These are phyloP conservation scores for Pholiota molesta DNA, from an alignment of 768 basidiomycete species.

Conservation along the genomic window DNA sequence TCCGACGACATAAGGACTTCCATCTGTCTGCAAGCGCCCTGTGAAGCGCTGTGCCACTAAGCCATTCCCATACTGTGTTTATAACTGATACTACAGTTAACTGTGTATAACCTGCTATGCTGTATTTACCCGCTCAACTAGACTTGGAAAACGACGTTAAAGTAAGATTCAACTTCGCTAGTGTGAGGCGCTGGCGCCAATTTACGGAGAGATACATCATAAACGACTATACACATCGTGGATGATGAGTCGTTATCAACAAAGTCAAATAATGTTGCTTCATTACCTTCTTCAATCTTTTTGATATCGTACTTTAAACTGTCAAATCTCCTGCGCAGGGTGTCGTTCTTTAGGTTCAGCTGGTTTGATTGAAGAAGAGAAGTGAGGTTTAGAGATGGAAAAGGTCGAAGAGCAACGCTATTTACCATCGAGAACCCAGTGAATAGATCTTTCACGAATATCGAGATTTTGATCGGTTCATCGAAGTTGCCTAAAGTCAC, in stretches of 20 bases:
- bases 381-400: background rate
- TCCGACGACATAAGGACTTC: conserved; percentile 2
- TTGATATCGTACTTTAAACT: conserved; percentile 86
- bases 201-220: conserved; percentile 81
- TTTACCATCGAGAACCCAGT: conserved; percentile 83
- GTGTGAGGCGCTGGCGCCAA: conserved; percentile 33
- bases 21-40: background rate
- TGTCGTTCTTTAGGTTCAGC: conserved; percentile 85
- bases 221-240: conserved; percentile 59
- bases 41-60: background rate
- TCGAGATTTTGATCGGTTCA: conserved; percentile 75
- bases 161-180: background rate
- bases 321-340: conserved; percentile 75
- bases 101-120: too few species aligned
- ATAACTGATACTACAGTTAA: background rate
- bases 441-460: conserved; percentile 81
- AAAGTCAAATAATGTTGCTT: background rate
- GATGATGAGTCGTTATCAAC: background rate
- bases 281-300: conserved; percentile 83
- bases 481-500: conserved; percentile 85
- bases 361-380: conserved; percentile 24
- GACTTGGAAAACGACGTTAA: background rate
- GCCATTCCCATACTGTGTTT: background rate
- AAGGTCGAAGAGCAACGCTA: background rate
- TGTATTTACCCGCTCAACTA: too few species aligned